Base-by-base conservation (phyloP, 208 protist genomes). In the Leishmania martiniquensis region DNA sequence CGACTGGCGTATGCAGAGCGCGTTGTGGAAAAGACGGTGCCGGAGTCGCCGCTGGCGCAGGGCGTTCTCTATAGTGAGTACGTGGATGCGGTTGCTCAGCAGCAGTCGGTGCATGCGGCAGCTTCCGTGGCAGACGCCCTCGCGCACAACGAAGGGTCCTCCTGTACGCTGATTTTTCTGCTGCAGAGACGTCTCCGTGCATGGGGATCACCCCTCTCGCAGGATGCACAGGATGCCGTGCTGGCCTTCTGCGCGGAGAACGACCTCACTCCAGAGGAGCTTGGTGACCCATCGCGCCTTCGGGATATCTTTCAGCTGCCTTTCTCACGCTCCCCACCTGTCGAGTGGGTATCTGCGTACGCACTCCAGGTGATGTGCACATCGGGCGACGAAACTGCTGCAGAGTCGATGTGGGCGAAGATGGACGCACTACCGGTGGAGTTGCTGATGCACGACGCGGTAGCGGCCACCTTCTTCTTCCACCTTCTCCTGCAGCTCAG, bases 31-130 rank as follows among this genome's bases (percentile, higher is more conserved):
- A 91, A 93, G 77, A 85, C 80, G 37, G 60, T 77, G 5, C 75
- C 86, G 32, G 66, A 78, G 71, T 82, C 85, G 4, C 75, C 68
- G n/a, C 60, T 82, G 13, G 71, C 76, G 39, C 84, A 93, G 67
- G 79, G 59, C 0, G 81, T 79, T 17, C 0, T 91, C n/a, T 96
- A 90, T 81, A 32, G 72, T 54, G 88, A 87, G 49, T 92, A 92
- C 70, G 82, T 88, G 34, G 72, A 72, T 32, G 71, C 79, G 32
- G 75, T 88, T n/a, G 69, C 52, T 1, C 66, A 85, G 59, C 65
- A 85, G 44, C 81, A 93, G 76, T 88, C 83, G n/a, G 75, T 81
- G 54, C 55, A 55, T 29, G 63, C 77, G 22, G 69, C 84, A 34
- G 62, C 72, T 22, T 20, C 62, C n/a, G 68, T 88, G 32, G 72